Evolutionary conservation across 371 early-diverging fungal species (phyloP), one percentile per base, ranked within the genome.

Genomic region (Mucor circinelloides): DNA sequence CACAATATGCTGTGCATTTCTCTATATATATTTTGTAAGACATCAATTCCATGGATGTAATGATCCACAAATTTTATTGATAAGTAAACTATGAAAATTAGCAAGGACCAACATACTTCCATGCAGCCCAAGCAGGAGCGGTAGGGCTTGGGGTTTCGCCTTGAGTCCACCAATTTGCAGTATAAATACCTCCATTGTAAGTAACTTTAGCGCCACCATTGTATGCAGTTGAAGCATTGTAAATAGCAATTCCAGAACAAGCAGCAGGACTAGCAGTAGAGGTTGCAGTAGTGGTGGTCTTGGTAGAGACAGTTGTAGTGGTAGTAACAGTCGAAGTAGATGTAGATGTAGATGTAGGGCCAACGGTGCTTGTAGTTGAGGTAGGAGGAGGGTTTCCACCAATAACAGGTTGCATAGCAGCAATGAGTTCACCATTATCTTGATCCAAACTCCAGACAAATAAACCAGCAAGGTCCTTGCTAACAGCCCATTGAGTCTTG

Each of bases 401-500:
- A 36, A 71, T 55, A 13, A 67, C 55, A n/a, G 62, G 62, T 27
- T 56, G 21, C 62, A 68, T 68, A 12, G 78, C 78, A 9, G 76
- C 78, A 17, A 87, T 40, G 28, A 89, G 64, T 63, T 89, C 89
- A 17, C 67, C 69, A 56, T 85, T 85, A 32, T 79, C 80, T 19
- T 79, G 71, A 48, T 76, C 76, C 6, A 79, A 69, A 48, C 74
- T 59, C 67, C 67, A 66, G 3, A 31, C 19, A 25, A 66, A 59
- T 2, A 66, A 31, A 7, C 67, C 67, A 34, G 59, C 84, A 8
- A 89, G 74, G 4, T 74, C 72, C 21, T 80, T 78, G 13, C 71
- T 68, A 15, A 70, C 60, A 6, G 80, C 87, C 60, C 76, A 85
- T 42, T 81, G 68, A n/a, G 81, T 80, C 71, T 90, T 90, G 62